phyloP scores from a whole-genome alignment of 805 yeast species.

The Suhomyces tanzawaensis region DNA sequence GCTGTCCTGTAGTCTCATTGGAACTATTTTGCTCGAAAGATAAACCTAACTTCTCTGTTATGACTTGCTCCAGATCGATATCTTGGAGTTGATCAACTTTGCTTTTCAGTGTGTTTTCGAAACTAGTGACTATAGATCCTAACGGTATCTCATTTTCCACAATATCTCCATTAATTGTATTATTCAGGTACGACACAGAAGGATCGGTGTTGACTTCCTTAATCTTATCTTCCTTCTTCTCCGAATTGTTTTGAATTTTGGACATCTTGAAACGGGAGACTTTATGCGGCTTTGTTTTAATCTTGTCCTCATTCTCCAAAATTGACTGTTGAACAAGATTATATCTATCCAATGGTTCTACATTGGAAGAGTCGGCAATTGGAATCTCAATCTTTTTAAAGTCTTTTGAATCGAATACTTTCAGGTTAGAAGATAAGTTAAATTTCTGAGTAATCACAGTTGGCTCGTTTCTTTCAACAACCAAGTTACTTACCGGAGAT shows the following conservation, averaged over 20 bases:
- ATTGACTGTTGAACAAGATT: conserved; percentile 13
- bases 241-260: not conserved
- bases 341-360: conserved; percentile 12
- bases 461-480: conserved; percentile 9
- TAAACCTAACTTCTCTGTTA: no score
- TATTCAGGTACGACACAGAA: not conserved
- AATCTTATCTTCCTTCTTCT: no score
- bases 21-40: no score
- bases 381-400: conserved; percentile 1
- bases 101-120: no score
- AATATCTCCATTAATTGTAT: not conserved
- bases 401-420: no score
- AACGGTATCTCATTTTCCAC: not conserved
- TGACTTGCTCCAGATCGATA: no score
- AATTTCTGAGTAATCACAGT: no score
- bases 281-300: conserved; percentile 1
- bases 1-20: no score
- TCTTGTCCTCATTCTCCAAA: conserved; percentile 11
- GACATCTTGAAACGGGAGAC: conserved; percentile 7
- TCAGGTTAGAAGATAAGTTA: no score
- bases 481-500: conserved; percentile 11
- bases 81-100: no score
- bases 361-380: not conserved
- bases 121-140: not conserved
- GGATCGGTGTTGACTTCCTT: not conserved